phyloP scores from a whole-genome alignment of 345 rosid genomes.

The Cardiospermum halicacabum region DNA sequence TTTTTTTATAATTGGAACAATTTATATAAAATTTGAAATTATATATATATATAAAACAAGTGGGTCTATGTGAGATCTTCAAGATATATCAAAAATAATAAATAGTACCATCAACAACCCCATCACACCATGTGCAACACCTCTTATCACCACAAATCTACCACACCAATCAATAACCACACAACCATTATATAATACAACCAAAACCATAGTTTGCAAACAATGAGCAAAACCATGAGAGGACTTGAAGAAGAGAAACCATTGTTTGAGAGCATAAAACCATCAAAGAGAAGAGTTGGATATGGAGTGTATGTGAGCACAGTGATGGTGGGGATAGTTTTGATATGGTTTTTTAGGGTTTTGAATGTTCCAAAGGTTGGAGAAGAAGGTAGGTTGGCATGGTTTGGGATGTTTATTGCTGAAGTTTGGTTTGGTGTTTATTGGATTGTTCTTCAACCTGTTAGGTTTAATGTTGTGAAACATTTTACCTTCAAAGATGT shows the following conservation, averaged over 20 bases:
- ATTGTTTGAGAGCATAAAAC: slow-evolving; percentile 17
- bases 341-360: slow-evolving; percentile 34
- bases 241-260: neutral
- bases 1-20: too few relatives aligned
- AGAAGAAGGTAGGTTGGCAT: slow-evolving; percentile 23
- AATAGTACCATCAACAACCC: too few relatives aligned
- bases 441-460: slow-evolving; percentile 46
- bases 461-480: slow-evolving; percentile 38
- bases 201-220: too few relatives aligned
- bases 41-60: too few relatives aligned
- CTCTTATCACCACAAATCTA: too few relatives aligned
- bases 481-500: slow-evolving; percentile 30
- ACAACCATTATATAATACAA: too few relatives aligned
- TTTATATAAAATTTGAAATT: too few relatives aligned
- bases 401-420: slow-evolving; percentile 38
- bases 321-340: slow-evolving; percentile 28
- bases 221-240: too few relatives aligned
- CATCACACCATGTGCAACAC: too few relatives aligned
- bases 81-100: too few relatives aligned
- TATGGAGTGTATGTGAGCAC: slow-evolving; percentile 29
- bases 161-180: too few relatives aligned
- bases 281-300: slow-evolving; percentile 21
- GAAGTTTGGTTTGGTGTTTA: slow-evolving; percentile 46
- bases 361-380: slow-evolving; percentile 18
- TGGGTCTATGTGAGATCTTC: too few relatives aligned